Evolutionary conservation across 83 land plant species (phyloP).

Genomic region (Picea mariana): DNA sequence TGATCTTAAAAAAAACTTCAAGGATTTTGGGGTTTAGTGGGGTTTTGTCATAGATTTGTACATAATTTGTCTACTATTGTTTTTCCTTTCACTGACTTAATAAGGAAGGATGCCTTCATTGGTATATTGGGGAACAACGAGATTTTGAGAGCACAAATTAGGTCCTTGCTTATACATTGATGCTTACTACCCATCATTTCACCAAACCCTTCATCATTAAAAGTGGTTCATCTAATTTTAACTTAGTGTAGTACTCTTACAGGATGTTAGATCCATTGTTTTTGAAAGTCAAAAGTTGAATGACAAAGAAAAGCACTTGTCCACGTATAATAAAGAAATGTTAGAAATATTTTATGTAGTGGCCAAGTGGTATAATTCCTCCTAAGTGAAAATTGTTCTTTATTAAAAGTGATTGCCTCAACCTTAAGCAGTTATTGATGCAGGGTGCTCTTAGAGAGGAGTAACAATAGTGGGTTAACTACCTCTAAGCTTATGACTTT

Average conservation of each 20-base stretch:
- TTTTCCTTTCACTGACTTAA: too few relatives aligned
- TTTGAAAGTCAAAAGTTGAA: neutral
- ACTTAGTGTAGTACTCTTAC: neutral
- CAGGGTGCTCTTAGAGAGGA: too few relatives aligned
- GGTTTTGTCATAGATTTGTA: too few relatives aligned
- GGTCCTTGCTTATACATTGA: too few relatives aligned
- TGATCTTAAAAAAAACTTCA: too few relatives aligned
- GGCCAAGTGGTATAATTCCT: neutral
- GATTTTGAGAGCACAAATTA: too few relatives aligned
- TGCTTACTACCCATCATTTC: neutral
- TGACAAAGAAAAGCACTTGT: neutral
- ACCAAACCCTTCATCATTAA: neutral
- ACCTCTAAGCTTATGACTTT: neutral
- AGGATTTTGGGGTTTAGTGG: too few relatives aligned
- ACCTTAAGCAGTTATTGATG: neutral
- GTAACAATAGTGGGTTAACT: neutral
- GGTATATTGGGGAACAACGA: too few relatives aligned
- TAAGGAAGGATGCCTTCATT: too few relatives aligned
- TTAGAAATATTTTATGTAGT: neutral
- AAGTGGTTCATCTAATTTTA: neutral
- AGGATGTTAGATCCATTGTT: neutral
- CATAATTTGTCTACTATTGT: too few relatives aligned
- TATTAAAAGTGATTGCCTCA: neutral
- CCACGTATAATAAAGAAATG: neutral
- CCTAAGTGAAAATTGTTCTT: neutral